Evolutionary conservation across 768 basidiomycete genomes (phyloP).

Genomic region (Russula sp.): DNA sequence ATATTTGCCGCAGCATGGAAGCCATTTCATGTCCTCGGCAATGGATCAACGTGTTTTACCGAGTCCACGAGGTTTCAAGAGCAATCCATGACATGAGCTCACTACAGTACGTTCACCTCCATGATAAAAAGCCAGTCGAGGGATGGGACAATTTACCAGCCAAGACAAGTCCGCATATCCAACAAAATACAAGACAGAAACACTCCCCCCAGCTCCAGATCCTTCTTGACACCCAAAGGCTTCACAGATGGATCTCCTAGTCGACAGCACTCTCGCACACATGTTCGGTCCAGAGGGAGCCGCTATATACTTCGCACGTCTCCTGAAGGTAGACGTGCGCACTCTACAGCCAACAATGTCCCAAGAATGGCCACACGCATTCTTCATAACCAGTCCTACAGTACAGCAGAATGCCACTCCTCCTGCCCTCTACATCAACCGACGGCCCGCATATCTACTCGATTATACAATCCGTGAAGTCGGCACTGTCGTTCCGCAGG

Average conservation of each 20-base stretch:
- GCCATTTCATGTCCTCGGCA: too few species aligned
- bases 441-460: background rate
- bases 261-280: conserved; percentile 14
- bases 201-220: background rate
- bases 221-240: background rate
- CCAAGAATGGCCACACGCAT: conserved; percentile 2
- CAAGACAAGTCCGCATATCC: background rate
- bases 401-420: background rate
- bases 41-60: too few species aligned
- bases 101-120: too few species aligned
- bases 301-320: background rate
- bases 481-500: conserved; percentile 19
- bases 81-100: too few species aligned
- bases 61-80: too few species aligned
- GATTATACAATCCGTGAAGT: background rate
- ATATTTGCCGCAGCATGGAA: too few species aligned
- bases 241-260: conserved; percentile 11
- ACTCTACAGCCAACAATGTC: background rate
- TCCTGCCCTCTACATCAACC: background rate
- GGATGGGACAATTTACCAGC: too few species aligned
- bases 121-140: too few species aligned
- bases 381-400: background rate
- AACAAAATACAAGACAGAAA: background rate
- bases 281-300: conserved; percentile 11
- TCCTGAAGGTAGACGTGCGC: background rate